Conservation (phyloP, 2,329 filamentous ascomycete species). For the Teratosphaeriaceae sp. region DNA sequence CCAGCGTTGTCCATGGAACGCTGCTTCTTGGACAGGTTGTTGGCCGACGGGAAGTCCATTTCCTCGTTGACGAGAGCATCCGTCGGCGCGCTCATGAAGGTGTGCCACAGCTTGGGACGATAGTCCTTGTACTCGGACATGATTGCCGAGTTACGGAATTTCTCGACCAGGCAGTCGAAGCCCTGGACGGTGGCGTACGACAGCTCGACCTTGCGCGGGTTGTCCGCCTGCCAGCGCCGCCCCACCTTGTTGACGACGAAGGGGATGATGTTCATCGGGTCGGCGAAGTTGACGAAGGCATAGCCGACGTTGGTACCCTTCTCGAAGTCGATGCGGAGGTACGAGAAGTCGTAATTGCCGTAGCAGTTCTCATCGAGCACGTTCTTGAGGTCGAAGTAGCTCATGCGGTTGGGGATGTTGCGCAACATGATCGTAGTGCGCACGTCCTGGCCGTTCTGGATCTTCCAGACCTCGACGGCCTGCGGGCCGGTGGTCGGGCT, state of each 20-base stretch:
- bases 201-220: conserved; percentile 60
- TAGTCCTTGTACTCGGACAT: conserved; percentile 81
- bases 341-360: conserved; percentile 91
- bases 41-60: conserved; percentile 67
- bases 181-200: conserved; percentile 98
- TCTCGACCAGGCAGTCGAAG: conserved; percentile 81
- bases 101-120: conserved; percentile 71
- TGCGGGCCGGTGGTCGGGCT: conserved; percentile 27
- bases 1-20: conserved; percentile 82
- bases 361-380: conserved; percentile 72
- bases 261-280: conserved; percentile 67
- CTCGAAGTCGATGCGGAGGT: conserved; percentile 67
- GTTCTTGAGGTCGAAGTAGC: conserved; percentile 58
- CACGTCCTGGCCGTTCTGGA: conserved; percentile 40
- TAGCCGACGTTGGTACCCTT: conserved; percentile 71
- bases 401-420: conserved; percentile 88
- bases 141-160: conserved; percentile 94
- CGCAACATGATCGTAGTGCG: conserved; percentile 70
- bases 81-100: conserved; percentile 35
- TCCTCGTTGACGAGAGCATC: conserved; percentile 57
- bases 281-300: conserved; percentile 91
- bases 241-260: conserved; percentile 49
- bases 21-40: conserved; percentile 83
- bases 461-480: conserved; percentile 31
- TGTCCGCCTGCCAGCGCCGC: conserved; percentile 58